Base-by-base conservation (phyloP, 1,284 basidiomycete genomes). In the Megacollybia platyphylla region DNA sequence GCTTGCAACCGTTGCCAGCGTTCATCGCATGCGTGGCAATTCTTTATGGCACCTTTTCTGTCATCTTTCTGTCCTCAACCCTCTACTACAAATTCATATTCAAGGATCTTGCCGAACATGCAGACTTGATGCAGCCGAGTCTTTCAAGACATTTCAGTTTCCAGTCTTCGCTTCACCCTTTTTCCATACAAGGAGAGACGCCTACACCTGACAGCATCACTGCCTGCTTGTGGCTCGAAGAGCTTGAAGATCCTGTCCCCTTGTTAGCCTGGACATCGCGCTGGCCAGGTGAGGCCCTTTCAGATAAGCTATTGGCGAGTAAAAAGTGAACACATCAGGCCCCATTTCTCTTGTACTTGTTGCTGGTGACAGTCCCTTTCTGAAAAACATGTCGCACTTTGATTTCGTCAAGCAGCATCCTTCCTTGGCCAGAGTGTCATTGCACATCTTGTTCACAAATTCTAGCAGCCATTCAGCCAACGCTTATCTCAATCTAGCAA, bases 401-500 rank as follows among this genome's bases (percentile, higher is more conserved):
- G 32, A 49, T 67, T 18, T 46, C 30, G 44, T 70, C 11, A 55
- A 57, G 31, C 50, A 49, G 4, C 50, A 52, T 18, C 43, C 59
- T 28, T 52, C 52, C 40, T 48, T 59, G n/a, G 40, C 51, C 30
- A 47, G 52, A n/a, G 52, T 73, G 9, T 68, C 64, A 7, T 47
- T 71, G 3, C 78, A 83, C 52, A 43, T 79, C 13, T 48, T 81
- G 10, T 65, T 70, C 47, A 51, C 69, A 29, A 49, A 54, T n/a
- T 56, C 63, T 55, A 58, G 0, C 56, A 67, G 10, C 54, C 49
- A 18, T 37, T 68, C 68, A 10, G 64, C 70, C 17, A 81, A 81
- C 48, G 55, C 63, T 7, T 76, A 73, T 52, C 62, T 82, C 35
- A 83, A 83, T 53, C 50, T 81, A 17, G 79, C 78, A 3, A 65